phyloP scores from a whole-genome alignment of 1,284 basidiomycete species.

The Tilletia indica region DNA sequence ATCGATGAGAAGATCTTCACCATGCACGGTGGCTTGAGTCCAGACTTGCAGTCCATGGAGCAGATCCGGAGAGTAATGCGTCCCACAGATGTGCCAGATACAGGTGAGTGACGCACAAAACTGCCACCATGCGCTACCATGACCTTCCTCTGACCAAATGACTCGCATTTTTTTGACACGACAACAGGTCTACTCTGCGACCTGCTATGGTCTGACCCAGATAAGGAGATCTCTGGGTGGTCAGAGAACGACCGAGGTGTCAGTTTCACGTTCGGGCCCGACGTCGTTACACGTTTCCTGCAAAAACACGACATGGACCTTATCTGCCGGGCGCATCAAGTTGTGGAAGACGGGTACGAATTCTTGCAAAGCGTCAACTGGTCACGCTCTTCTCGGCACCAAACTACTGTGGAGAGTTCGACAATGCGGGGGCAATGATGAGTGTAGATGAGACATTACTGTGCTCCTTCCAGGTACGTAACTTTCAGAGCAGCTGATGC shows the following conservation, averaged over 20 bases:
- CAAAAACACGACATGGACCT: conserved; percentile 99
- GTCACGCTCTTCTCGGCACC: conserved; percentile 97
- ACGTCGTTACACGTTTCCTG: conserved; percentile 94
- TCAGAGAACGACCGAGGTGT: conserved; percentile 98
- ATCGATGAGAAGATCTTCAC: conserved; percentile 98
- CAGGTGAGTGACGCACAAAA: conserved; percentile 62
- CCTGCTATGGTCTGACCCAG: conserved; percentile 96
- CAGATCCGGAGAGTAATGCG: conserved; percentile 99
- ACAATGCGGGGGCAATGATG: conserved; percentile 99
- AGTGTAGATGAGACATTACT: conserved; percentile 95
- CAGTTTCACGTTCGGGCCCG: conserved; percentile 96
- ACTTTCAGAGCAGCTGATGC: no score
- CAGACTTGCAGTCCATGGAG: conserved; percentile 98
- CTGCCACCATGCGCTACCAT: no score
- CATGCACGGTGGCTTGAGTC: conserved; percentile 80
- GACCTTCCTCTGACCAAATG: background rate
- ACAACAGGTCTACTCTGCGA: conserved; percentile 82
- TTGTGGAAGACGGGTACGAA: conserved; percentile 98
- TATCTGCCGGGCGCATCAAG: conserved; percentile 97
- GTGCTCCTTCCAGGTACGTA: conserved; percentile 88
- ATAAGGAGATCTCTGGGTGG: conserved; percentile 99
- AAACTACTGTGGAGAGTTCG: conserved; percentile 97
- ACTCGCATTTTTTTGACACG: background rate
- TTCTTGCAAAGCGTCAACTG: conserved; percentile 95
- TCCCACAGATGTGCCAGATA: conserved; percentile 98